phyloP scores from a whole-genome alignment of 352 stramenopile genomes.

The Globisporangium spiculum region DNA sequence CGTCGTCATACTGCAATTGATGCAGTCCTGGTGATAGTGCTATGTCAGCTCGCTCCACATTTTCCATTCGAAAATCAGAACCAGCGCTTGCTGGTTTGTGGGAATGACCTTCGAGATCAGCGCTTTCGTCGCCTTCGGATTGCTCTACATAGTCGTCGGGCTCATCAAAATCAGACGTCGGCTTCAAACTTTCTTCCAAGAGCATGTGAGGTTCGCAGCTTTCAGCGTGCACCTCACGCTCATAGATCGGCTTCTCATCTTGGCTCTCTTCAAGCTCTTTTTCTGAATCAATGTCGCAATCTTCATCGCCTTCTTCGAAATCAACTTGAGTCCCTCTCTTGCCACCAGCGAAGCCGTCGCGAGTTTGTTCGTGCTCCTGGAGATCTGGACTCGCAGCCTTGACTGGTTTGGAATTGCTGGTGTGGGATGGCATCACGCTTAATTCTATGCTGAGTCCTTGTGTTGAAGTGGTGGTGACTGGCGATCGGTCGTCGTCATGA shows the following conservation, averaged over 20 bases:
- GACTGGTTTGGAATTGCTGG: not conserved
- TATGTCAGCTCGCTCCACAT: not conserved
- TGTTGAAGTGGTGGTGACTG: not conserved
- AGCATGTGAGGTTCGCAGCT: not conserved
- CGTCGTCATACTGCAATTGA: not conserved
- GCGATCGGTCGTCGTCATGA: not conserved
- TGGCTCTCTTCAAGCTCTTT: not conserved
- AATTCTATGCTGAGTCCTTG: not conserved
- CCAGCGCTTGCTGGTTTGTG: not conserved
- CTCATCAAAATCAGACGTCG: not conserved
- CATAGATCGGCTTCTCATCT: not conserved
- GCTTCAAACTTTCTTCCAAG: not conserved
- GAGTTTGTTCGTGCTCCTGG: not conserved
- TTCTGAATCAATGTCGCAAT: conserved; percentile 14
- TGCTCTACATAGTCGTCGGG: not conserved
- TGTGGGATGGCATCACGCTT: not conserved
- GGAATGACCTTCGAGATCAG: not conserved
- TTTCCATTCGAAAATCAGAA: not conserved
- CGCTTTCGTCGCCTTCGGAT: not conserved
- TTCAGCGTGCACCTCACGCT: not conserved
- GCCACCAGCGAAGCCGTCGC: conserved; percentile 3
- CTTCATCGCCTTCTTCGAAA: conserved; percentile 31
- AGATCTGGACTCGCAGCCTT: not conserved
- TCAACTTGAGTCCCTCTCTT: conserved; percentile 25
- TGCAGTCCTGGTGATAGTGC: not conserved